Percentiles rank a stretch among this genome's conserved stretches.
Evolutionary conservation across 2,329 filamentous ascomycete species (phyloP).

Genomic region (Torrubiella hemipterigena): DNA sequence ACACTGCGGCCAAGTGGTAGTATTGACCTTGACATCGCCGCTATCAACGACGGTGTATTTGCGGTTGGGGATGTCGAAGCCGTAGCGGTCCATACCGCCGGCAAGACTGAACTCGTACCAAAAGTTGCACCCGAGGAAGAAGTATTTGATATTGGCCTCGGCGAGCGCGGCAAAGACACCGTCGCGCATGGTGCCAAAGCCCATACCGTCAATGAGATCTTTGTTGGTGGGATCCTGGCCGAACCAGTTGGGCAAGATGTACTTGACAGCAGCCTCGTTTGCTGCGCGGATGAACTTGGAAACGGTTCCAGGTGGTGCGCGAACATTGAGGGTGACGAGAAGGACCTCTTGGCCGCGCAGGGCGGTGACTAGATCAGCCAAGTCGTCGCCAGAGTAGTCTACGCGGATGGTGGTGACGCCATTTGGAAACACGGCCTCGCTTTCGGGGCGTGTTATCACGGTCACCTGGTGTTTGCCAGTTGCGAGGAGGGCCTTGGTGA

Average conservation of each 20-base stretch:
- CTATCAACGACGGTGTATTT: constrained; percentile 37
- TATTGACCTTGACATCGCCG: constrained; percentile 37
- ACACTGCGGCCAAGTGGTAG: constrained; percentile 43
- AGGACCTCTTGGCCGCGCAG: constrained; percentile 42
- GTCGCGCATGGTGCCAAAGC: constrained; percentile 11
- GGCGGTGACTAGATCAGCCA: constrained; percentile 32
- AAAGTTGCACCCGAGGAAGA: constrained; percentile 38
- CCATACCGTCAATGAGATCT: constrained; percentile 17
- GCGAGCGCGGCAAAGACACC: constrained; percentile 23
- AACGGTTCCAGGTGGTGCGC: constrained; percentile 31
- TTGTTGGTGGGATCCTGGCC: constrained; percentile 36
- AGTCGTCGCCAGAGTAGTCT: constrained; percentile 27
- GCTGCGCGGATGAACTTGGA: constrained; percentile 41
- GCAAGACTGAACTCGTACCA: constrained; percentile 42
- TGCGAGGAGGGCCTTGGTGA: constrained; percentile 27
- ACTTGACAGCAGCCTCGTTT: constrained; percentile 39
- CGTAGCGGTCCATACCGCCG: constrained; percentile 22
- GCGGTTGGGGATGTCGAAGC: constrained; percentile 33
- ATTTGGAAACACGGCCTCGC: constrained; percentile 26
- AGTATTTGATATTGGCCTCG: constrained; percentile 25
- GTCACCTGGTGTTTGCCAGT: constrained; percentile 38
- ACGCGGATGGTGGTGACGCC: constrained; percentile 29
- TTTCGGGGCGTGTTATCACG: constrained; percentile 33
- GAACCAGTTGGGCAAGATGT: constrained; percentile 42
- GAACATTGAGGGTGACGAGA: constrained; percentile 37